Conservation (phyloP, 1,284 basidiomycete genomes). For the Grifola frondosa region DNA sequence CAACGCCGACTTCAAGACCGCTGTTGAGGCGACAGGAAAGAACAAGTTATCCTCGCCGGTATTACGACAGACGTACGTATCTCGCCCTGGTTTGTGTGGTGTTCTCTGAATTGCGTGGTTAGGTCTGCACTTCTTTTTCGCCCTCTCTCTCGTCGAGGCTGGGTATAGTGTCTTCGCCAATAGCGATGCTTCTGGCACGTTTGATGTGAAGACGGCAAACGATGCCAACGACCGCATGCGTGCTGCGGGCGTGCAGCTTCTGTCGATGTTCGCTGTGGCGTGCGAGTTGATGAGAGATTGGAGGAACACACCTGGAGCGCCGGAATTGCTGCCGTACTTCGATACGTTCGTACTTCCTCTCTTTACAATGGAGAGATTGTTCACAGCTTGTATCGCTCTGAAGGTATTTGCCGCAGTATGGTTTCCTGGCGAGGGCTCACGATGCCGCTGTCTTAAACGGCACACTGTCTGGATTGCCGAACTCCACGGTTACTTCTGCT, state of each 20-base stretch:
- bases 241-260: slow-evolving; percentile 41
- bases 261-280: slow-evolving; percentile 42
- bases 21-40: slow-evolving; percentile 47
- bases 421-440: slow-evolving; percentile 39
- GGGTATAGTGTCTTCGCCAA: slow-evolving; percentile 48
- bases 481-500: background rate
- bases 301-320: slow-evolving; percentile 42
- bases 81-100: too few species aligned
- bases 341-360: slow-evolving; percentile 35
- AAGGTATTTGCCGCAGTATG: slow-evolving; percentile 41
- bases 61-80: slow-evolving; percentile 46
- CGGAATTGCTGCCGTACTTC: slow-evolving; percentile 41
- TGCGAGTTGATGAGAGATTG: slow-evolving; percentile 48
- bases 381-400: background rate
- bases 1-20: slow-evolving; percentile 44
- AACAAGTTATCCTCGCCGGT: slow-evolving; percentile 48
- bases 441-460: slow-evolving; percentile 38
- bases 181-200: slow-evolving; percentile 44
- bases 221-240: slow-evolving; percentile 49
- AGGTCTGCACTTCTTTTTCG: slow-evolving; percentile 50
- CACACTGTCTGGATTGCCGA: slow-evolving; percentile 20
- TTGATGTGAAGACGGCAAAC: slow-evolving; percentile 37
- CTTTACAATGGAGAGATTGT: slow-evolving; percentile 1
- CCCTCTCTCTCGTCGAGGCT: slow-evolving; percentile 42
- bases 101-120: background rate